Percentiles rank a stretch among this genome's conserved stretches.
Evolutionary conservation across 176 grass and related monocot species (phyloP).

Genomic region (Lolium perenne): DNA sequence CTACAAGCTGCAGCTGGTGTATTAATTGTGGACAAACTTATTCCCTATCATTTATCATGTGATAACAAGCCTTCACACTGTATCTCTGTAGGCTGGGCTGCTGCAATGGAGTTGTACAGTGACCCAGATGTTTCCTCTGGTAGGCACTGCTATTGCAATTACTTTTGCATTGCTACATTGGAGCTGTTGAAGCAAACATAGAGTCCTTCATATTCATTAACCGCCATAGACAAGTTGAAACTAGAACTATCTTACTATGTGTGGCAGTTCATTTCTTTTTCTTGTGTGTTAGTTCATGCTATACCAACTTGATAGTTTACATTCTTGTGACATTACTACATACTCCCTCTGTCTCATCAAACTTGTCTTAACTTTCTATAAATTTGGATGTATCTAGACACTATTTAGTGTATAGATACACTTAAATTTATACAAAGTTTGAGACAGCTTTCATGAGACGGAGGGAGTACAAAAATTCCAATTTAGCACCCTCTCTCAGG

Average conservation of each 20-base stretch:
- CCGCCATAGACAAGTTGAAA: background rate
- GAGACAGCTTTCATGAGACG: no score
- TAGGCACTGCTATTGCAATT: conserved; percentile 35
- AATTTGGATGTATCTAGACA: no score
- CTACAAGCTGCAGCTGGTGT: background rate
- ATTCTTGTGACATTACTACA: background rate
- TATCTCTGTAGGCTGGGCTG: conserved; percentile 53
- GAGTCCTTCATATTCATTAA: conserved; percentile 19
- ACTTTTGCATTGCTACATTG: conserved; percentile 6
- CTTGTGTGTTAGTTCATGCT: conserved; percentile 23
- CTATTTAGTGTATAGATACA: no score
- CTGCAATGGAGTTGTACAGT: conserved; percentile 40
- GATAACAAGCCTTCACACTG: conserved; percentile 11
- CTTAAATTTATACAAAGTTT: no score
- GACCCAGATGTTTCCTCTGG: conserved; percentile 56
- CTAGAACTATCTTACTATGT: conserved; percentile 19
- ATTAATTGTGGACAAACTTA: conserved; percentile 2
- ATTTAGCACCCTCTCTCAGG: background rate
- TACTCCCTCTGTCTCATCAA: background rate
- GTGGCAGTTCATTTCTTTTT: conserved; percentile 9
- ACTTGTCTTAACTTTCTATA: no score
- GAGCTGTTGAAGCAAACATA: conserved; percentile 20
- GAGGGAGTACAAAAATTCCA: background rate
- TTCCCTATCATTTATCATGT: background rate
- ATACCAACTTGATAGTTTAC: conserved; percentile 2